Evolutionary conservation across 2,329 filamentous ascomycete genomes (phyloP).

Genomic region (Tolypocladium amazonense): DNA sequence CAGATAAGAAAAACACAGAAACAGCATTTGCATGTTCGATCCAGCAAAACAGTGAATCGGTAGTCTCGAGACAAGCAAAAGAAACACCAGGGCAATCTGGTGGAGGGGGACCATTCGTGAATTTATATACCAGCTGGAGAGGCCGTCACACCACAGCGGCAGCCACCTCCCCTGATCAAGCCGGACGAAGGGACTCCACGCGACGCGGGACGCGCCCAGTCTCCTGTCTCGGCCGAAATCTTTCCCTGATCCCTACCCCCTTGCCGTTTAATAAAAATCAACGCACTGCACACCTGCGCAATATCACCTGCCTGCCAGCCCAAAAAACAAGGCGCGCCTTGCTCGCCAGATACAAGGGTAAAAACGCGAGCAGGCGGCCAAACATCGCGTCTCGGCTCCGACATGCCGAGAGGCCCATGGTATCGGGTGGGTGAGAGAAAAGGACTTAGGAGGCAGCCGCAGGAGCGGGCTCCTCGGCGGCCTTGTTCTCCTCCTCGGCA

Average conservation of each 20-base stretch:
- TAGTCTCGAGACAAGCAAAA: constrained; percentile 7
- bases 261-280: constrained; percentile 19
- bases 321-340: constrained; percentile 17
- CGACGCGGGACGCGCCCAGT: constrained; percentile 9
- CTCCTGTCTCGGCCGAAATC: constrained; percentile 27
- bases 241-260: constrained; percentile 25
- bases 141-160: constrained; percentile 10
- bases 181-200: constrained; percentile 20
- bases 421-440: constrained; percentile 19
- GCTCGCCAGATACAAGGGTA: constrained; percentile 7
- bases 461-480: constrained; percentile 26
- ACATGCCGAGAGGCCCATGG: constrained; percentile 25
- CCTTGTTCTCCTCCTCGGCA: constrained; percentile 32
- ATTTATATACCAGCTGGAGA: constrained; percentile 14
- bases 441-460: constrained; percentile 42
- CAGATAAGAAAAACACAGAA: constrained; percentile 8
- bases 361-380: constrained; percentile 11
- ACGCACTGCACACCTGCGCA: constrained; percentile 21
- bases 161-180: constrained; percentile 12
- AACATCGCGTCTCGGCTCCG: constrained; percentile 23
- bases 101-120: constrained; percentile 1
- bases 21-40: constrained; percentile 20
- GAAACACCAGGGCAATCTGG: constrained; percentile 2
- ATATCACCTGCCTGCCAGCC: constrained; percentile 24
- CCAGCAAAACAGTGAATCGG: constrained; percentile 7